A percentile compares a stretch with the other conserved stretches of the same genome.
phyloP scores from a whole-genome alignment of 352 stramenopile species.

The Phytopythium sindhum region DNA sequence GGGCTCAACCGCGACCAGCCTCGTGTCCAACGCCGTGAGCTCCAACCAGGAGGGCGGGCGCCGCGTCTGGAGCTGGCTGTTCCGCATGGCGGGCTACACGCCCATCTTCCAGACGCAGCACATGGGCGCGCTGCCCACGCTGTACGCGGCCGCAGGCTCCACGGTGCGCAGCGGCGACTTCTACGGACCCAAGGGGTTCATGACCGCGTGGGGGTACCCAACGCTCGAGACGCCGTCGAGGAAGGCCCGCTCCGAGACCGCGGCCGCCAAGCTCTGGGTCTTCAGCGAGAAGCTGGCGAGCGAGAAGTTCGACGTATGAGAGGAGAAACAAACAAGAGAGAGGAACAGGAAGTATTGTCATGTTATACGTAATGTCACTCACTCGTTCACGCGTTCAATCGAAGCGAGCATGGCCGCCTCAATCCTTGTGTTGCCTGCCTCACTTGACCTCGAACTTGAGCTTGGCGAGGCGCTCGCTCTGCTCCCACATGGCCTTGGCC shows the following conservation, averaged over 20 bases:
- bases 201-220: constrained; percentile 18
- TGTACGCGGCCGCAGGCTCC: constrained; percentile 33
- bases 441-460: constrained; percentile 25
- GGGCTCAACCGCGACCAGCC: constrained; percentile 22
- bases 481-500: constrained; percentile 28
- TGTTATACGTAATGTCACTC: too few species aligned
- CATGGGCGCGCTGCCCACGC: constrained; percentile 37
- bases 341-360: not conserved
- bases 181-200: constrained; percentile 19
- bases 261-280: constrained; percentile 34
- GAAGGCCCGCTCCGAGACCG: constrained; percentile 21
- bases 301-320: constrained; percentile 15
- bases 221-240: constrained; percentile 28
- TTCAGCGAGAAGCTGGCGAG: constrained; percentile 35
- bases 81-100: constrained; percentile 1
- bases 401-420: not conserved
- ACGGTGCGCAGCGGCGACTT: constrained; percentile 21
- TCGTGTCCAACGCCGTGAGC: constrained; percentile 15
- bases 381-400: not conserved
- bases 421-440: not conserved
- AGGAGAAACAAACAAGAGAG: not conserved
- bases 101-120: constrained; percentile 24
- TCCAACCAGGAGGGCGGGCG: not conserved
- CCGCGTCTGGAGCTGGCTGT: constrained; percentile 19
- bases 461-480: constrained; percentile 38